Base-by-base conservation (phyloP, 352 stramenopile species). In the Phytophthora agathidicida region DNA sequence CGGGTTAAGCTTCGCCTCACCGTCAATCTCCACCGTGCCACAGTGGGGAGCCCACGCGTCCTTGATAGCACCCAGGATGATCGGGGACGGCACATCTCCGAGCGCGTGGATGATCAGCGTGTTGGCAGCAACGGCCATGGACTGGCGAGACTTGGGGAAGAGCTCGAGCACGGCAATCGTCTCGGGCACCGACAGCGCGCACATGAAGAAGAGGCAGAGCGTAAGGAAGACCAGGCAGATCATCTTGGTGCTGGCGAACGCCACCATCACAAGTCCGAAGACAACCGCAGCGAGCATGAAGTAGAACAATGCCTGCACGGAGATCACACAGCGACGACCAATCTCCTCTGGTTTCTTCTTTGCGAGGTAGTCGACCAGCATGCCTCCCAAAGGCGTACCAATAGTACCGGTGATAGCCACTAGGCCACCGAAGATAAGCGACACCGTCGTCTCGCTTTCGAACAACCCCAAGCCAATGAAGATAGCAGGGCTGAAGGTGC, bases 1-100 rank as follows among this genome's bases (percentile, higher is more conserved):
- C 9, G 83, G 83, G 49, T 93, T 92, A 1, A 93, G 64, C 50
- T 75, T 59, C 3, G 81, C 63, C 41, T 80, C 52, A 38, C 75
- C 80, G 65, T 86, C 69, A 13, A 82, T 79, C 45, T 86, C 81
- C 32, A 93, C 61, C 3, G 79, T 91, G 41, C 79, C 82, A 48
- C 93, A 98, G 32, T 76, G 68, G 7, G 96, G 95, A n/a, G 95
- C 93, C 68, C 96, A 89, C 22, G 72, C 55, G 61, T 98, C 96
- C 73, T 98, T 98, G 47, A 98, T 78, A 54, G 67, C 77, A 10
- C 96, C 96, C 23, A 98, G 69, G 36, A 98, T 78, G 36, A 98
- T 90, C 3, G 96, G 96, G 13, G 89, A 92, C 19, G 96, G 95
- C 10, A 99, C 96, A 71, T 99, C 96, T 6, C 96, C 96, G 9